Evolutionary conservation across 202 grass and related monocot species (phyloP).

Genomic region (Digitaria exilis): DNA sequence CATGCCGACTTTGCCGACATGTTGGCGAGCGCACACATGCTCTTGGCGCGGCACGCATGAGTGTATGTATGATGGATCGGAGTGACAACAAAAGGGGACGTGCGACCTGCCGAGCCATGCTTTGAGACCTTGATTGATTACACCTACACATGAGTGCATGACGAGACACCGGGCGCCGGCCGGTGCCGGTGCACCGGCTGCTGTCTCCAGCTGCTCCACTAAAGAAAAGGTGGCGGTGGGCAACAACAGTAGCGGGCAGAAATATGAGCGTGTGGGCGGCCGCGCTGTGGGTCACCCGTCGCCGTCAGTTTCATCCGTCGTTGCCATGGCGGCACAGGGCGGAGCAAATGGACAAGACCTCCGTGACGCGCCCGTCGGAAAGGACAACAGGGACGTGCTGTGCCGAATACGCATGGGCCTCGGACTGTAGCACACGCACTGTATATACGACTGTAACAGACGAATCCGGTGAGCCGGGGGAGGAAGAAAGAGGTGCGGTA

Average conservation of each 20-base stretch:
- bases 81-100: not conserved
- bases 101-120: not conserved
- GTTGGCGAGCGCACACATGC: not conserved
- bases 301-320: not conserved
- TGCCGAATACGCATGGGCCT: not conserved
- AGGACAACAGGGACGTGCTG: not conserved
- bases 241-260: not conserved
- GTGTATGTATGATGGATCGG: not conserved
- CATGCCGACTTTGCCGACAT: not conserved
- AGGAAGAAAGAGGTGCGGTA: not conserved
- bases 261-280: not conserved
- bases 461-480: not conserved
- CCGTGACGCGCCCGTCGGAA: not conserved
- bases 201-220: not conserved
- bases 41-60: not conserved
- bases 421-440: not conserved
- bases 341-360: conserved; percentile 11
- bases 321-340: not conserved
- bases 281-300: conserved; percentile 9
- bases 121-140: not conserved
- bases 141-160: no score
- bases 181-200: not conserved
- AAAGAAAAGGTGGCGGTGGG: not conserved
- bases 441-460: no score
- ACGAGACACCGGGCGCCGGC: not conserved